phyloP scores from a whole-genome alignment of 495 filamentous ascomycete species.

The Sphaerosporella brunnea region DNA sequence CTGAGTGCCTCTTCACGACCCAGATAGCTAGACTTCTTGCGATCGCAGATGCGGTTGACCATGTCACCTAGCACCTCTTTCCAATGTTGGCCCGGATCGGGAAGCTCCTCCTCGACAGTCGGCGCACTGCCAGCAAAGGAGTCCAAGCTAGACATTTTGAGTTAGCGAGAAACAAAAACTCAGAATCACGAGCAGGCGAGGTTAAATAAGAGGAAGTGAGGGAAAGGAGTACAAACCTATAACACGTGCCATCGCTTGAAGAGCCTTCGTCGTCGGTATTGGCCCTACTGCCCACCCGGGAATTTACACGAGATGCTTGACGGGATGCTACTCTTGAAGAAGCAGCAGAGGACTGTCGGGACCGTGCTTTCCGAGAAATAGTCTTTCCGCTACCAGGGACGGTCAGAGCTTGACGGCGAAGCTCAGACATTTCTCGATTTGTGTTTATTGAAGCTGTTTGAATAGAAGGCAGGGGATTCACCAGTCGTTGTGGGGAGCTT shows the following conservation, averaged over 20 bases:
- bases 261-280: slow-evolving; percentile 67
- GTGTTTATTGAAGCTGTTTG: no score
- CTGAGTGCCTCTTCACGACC: slow-evolving; percentile 57
- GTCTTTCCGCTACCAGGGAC: slow-evolving; percentile 54
- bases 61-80: slow-evolving; percentile 47
- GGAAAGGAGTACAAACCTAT: slow-evolving; percentile 43
- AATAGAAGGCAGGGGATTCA: no score
- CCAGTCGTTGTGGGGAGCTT: no score
- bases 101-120: slow-evolving; percentile 42
- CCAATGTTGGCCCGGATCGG: slow-evolving; percentile 40
- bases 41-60: slow-evolving; percentile 67
- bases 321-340: slow-evolving; percentile 47
- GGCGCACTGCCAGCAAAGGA: slow-evolving; percentile 18
- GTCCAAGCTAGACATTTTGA: slow-evolving; percentile 28
- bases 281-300: slow-evolving; percentile 35
- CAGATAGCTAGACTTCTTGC: slow-evolving; percentile 67
- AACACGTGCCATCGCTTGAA: slow-evolving; percentile 51
- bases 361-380: slow-evolving; percentile 72
- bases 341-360: slow-evolving; percentile 46
- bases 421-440: slow-evolving; percentile 49
- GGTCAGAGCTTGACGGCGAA: slow-evolving; percentile 68
- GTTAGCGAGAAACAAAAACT: slow-evolving; percentile 21
- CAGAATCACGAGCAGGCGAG: no score
- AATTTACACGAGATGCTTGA: slow-evolving; percentile 39
- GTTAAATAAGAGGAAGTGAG: no score